Conservation (phyloP, 768 basidiomycete genomes). For the Lyophyllum semitale region DNA sequence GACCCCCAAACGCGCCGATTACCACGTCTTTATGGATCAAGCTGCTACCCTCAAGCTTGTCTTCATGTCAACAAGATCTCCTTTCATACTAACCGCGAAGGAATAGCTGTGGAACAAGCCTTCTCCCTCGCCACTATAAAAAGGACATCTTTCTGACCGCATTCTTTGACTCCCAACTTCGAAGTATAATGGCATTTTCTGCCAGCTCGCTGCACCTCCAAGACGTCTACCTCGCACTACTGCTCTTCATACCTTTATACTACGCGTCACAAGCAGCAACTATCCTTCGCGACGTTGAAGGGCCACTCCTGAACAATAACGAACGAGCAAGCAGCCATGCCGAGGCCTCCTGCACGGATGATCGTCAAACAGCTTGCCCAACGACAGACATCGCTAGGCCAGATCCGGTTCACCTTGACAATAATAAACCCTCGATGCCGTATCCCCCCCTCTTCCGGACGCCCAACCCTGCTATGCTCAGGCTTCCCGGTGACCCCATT, state of each 20-base stretch:
- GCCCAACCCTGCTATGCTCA: neutral
- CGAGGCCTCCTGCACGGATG: neutral
- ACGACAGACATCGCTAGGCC: neutral
- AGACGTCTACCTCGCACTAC: neutral
- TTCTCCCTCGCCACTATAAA: too few species aligned
- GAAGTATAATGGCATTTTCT: neutral
- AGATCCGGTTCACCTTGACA: neutral
- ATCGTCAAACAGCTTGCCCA: neutral
- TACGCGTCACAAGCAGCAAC: neutral
- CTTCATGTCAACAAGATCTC: too few species aligned
- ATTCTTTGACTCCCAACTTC: too few species aligned
- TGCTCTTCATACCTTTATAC: neutral
- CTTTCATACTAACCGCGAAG: too few species aligned
- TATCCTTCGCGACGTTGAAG: neutral
- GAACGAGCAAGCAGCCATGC: neutral
- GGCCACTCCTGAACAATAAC: neutral
- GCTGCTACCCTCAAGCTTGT: too few species aligned
- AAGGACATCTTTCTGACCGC: too few species aligned
- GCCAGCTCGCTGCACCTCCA: neutral
- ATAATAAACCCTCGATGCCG: neutral
- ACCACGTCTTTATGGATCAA: too few species aligned
- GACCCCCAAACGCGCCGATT: too few species aligned
- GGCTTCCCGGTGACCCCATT: neutral
- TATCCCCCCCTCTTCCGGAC: neutral
- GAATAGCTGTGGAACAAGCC: too few species aligned